These are phyloP conservation scores for Mrakia blollopis DNA, from an alignment of 768 basidiomycete genomes.

Conservation along the genomic window DNA sequence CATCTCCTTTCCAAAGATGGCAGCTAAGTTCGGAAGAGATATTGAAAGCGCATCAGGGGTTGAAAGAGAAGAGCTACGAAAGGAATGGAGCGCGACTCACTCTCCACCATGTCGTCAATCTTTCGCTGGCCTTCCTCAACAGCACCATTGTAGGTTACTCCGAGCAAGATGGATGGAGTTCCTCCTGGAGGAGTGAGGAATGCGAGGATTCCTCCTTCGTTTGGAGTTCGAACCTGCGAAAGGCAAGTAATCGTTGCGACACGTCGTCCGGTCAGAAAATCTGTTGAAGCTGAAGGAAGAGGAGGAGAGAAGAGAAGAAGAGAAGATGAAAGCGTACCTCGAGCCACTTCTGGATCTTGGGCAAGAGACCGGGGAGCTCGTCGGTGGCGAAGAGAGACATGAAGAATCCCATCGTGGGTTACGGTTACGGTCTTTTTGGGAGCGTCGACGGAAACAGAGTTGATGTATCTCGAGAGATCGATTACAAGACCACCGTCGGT, in stretches of 20 bases:
- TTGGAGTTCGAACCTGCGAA: neutral
- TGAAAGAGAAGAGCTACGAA: too few relatives aligned
- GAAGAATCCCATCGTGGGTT: neutral
- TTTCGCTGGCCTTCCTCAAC: neutral
- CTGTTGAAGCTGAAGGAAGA: too few relatives aligned
- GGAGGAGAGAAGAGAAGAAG: too few relatives aligned
- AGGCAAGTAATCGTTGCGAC: too few relatives aligned
- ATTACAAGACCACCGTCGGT: conserved; percentile 10
- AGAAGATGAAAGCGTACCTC: neutral
- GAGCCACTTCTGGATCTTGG: neutral
- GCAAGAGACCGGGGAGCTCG: neutral
- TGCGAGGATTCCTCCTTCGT: neutral
- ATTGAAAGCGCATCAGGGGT: too few relatives aligned
- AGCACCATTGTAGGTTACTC: neutral
- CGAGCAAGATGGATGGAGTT: neutral
- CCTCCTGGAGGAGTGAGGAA: neutral
- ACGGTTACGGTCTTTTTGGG: neutral
- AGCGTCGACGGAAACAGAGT: neutral
- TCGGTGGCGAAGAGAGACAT: neutral
- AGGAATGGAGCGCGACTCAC: neutral
- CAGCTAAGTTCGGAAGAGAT: neutral
- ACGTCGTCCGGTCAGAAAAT: too few relatives aligned
- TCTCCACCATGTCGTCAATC: neutral
- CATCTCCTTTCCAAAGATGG: neutral
- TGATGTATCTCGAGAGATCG: conserved; percentile 1